A percentile compares a stretch with the other conserved stretches of the same genome.
phyloP scores from a whole-genome alignment of 495 filamentous ascomycete genomes.

The Platismatia glauca region DNA sequence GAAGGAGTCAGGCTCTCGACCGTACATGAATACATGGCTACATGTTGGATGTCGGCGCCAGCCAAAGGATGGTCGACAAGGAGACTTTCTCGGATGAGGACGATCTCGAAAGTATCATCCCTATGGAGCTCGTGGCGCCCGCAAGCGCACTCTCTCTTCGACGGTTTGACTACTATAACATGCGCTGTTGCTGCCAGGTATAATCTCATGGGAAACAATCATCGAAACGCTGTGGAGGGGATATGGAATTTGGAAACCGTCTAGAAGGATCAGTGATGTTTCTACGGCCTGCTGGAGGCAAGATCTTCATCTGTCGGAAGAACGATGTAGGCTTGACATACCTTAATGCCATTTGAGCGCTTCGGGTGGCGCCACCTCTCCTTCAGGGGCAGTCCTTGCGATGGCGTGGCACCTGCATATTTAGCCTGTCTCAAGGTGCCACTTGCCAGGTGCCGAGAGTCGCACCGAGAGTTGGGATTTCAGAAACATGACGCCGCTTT shows the following conservation, averaged over 20 bases:
- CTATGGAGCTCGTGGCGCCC: constrained; percentile 2
- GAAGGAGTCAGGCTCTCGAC: neutral
- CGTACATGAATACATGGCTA: no score
- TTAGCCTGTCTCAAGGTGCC: constrained; percentile 10
- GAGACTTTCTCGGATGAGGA: neutral
- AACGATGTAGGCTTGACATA: neutral
- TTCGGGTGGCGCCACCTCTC: constrained; percentile 7
- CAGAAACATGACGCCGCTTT: constrained; percentile 12
- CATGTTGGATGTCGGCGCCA: neutral
- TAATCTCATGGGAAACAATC: neutral
- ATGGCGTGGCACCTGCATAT: constrained; percentile 7
- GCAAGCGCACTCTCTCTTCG: neutral
- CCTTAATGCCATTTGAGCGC: constrained; percentile 13
- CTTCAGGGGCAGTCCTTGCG: constrained; percentile 5
- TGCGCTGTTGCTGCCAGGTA: neutral
- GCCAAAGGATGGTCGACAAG: neutral
- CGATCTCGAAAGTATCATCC: constrained; percentile 8
- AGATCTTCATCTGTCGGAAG: constrained; percentile 11
- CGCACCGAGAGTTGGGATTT: neutral
- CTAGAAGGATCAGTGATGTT: neutral
- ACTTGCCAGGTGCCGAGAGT: no score
- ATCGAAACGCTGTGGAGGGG: neutral
- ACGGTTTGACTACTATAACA: neutral
- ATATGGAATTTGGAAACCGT: neutral
- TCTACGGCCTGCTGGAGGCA: neutral